Conservation (phyloP, 257 asterid genomes). For the Echium plantagineum region DNA sequence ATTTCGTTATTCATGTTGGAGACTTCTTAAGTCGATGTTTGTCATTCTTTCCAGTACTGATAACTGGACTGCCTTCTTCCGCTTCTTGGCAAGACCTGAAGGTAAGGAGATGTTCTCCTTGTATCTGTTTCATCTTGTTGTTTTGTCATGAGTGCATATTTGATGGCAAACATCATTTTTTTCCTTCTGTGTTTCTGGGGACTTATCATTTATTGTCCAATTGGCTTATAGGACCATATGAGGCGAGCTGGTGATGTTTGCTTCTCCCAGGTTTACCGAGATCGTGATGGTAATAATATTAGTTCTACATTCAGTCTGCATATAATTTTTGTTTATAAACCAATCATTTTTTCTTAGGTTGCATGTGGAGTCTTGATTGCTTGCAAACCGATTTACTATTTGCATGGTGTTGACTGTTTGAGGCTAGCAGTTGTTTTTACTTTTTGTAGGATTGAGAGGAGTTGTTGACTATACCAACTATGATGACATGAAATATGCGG, state of each 20-base stretch:
- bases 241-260: constrained; percentile 91
- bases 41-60: constrained; percentile 39
- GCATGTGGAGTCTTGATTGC: no score
- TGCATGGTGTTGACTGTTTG: constrained; percentile 1
- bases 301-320: neutral
- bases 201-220: neutral
- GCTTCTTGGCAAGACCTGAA: constrained; percentile 95
- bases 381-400: no score
- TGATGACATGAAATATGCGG: constrained; percentile 84
- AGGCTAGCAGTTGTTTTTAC: constrained; percentile 4
- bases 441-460: constrained; percentile 61
- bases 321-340: no score
- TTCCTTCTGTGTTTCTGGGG: neutral
- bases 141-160: neutral
- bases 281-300: constrained; percentile 39
- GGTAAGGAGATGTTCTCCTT: constrained; percentile 26
- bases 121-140: constrained; percentile 1
- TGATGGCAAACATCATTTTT: neutral
- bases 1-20: neutral
- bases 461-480: constrained; percentile 64
- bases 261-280: constrained; percentile 73
- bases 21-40: neutral
- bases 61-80: constrained; percentile 81
- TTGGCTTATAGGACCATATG: constrained; percentile 68
- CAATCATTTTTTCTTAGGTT: no score